These are phyloP conservation scores for Corrigiola litoralis DNA, from an alignment of 179 eudicot species.

Conservation along the genomic window DNA sequence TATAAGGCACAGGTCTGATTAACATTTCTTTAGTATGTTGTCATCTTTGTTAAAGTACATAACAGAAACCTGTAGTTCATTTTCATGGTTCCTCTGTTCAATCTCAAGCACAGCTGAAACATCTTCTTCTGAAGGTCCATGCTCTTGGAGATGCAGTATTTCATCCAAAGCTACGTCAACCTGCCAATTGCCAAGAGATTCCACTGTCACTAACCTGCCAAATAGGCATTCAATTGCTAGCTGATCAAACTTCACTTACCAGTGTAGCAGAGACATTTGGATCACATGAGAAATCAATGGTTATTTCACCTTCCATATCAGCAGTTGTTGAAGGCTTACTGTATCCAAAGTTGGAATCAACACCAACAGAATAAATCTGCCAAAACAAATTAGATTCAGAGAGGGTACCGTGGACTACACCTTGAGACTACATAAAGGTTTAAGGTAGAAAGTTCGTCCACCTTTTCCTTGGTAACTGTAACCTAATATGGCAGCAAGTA, in stretches of 20 bases:
- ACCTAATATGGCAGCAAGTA: no score
- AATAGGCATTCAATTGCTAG: background rate
- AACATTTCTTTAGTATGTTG: background rate
- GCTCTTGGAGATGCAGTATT: constrained; percentile 68
- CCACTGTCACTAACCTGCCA: constrained; percentile 1
- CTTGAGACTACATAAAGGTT: background rate
- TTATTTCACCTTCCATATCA: constrained; percentile 70
- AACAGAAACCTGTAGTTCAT: constrained; percentile 67
- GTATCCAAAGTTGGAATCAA: constrained; percentile 69
- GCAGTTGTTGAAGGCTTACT: constrained; percentile 71
- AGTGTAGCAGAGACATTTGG: constrained; percentile 58
- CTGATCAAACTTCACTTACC: constrained; percentile 35
- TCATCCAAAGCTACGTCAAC: constrained; percentile 81
- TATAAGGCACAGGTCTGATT: no score
- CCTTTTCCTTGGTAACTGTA: no score
- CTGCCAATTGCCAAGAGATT: constrained; percentile 43
- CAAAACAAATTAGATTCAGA: background rate
- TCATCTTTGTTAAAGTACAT: background rate
- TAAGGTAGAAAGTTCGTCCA: no score
- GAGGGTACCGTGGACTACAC: background rate
- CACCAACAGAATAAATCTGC: constrained; percentile 71
- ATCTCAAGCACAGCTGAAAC: constrained; percentile 73
- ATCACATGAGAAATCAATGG: constrained; percentile 76
- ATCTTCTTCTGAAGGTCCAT: constrained; percentile 82
- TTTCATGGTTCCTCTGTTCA: constrained; percentile 88